These are phyloP conservation scores for Prunus campanulata DNA, from an alignment of 306 rosid genomes.

Conservation along the genomic window DNA sequence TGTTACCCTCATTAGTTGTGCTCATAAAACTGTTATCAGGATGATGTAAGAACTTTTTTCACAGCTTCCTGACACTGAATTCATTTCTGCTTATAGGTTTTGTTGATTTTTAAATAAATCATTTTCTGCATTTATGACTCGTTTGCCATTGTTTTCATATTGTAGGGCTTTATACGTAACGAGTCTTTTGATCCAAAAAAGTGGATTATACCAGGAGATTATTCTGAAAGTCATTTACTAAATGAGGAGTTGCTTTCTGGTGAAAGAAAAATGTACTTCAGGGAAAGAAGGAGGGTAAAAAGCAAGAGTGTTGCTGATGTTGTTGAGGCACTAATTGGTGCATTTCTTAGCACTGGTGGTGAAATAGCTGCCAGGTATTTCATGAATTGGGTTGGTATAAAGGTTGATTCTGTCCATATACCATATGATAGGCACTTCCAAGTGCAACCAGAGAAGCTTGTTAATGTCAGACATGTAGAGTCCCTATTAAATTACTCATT, in stretches of 20 bases:
- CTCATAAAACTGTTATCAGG: not conserved
- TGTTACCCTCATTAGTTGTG: conserved; percentile 4
- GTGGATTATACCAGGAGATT: conserved; percentile 70
- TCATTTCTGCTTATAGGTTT: not conserved
- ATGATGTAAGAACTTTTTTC: not conserved
- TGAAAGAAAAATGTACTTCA: conserved; percentile 32
- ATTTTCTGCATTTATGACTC: not conserved
- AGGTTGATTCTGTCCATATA: conserved; percentile 41
- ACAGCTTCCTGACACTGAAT: not conserved
- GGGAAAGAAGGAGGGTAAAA: conserved; percentile 45
- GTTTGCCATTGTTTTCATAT: conserved; percentile 15
- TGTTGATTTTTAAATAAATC: not conserved
- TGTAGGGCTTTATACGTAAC: conserved; percentile 76
- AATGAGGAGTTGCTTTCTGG: conserved; percentile 31
- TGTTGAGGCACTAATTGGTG: conserved; percentile 94
- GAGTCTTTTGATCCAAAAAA: conserved; percentile 58
- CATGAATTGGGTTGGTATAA: conserved; percentile 73
- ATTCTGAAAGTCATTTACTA: conserved; percentile 21
- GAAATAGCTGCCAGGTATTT: conserved; percentile 61
- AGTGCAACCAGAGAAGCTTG: conserved; percentile 34
- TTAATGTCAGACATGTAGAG: conserved; percentile 51
- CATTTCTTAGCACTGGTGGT: conserved; percentile 67
- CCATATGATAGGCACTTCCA: conserved; percentile 43
- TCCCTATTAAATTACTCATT: conserved; percentile 59
- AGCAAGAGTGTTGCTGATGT: conserved; percentile 70